Percentiles rank a stretch among this genome's conserved stretches.
Conservation (phyloP, 768 basidiomycete genomes). For the Cytidiella melzeri region DNA sequence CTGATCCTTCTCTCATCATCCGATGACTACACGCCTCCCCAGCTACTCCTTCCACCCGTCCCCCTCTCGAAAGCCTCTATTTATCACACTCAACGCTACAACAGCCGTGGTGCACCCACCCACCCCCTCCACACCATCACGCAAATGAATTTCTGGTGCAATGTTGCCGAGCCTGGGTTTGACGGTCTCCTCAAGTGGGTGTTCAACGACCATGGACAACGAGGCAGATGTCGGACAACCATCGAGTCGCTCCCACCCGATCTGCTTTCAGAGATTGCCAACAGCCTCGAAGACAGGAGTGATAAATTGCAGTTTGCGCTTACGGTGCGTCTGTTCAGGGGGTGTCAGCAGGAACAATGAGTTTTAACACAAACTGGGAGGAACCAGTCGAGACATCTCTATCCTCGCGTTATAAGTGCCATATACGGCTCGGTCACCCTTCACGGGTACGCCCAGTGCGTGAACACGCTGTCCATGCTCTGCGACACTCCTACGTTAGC, state of each 20-base stretch:
- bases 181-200: not conserved
- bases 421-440: constrained; percentile 58
- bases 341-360: too few species aligned
- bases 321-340: constrained; percentile 54
- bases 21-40: too few species aligned
- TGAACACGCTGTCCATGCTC: constrained; percentile 63
- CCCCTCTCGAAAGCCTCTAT: too few species aligned
- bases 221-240: not conserved
- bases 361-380: too few species aligned
- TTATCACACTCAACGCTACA: too few species aligned
- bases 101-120: too few species aligned
- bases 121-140: too few species aligned
- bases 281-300: constrained; percentile 41
- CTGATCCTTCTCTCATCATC: too few species aligned
- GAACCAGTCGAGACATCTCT: constrained; percentile 50
- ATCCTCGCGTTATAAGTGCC: constrained; percentile 44
- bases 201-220: not conserved
- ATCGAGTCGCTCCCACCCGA: constrained; percentile 43
- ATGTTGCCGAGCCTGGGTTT: not conserved
- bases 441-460: constrained; percentile 51
- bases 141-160: not conserved
- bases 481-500: constrained; percentile 45
- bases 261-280: constrained; percentile 60
- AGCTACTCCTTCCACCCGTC: too few species aligned
- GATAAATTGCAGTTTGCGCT: constrained; percentile 57